These are phyloP conservation scores for Metschnikowia colocasiae DNA, from an alignment of 805 yeast genomes.

Conservation along the genomic window DNA sequence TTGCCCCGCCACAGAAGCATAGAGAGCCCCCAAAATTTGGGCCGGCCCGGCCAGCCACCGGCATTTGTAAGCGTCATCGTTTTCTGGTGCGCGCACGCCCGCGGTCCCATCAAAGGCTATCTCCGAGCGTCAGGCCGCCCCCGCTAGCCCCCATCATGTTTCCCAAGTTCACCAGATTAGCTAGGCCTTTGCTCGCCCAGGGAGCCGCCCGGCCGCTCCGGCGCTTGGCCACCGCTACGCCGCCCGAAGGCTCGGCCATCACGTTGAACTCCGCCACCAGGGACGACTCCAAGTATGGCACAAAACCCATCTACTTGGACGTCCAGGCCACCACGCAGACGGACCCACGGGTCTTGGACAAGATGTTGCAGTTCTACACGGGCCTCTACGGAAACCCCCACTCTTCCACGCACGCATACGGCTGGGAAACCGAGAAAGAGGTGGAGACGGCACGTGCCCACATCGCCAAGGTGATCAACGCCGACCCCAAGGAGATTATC, in stretches of 20 bases:
- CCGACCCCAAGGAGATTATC: constrained; percentile 94
- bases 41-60: too few relatives aligned
- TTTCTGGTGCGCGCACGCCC: constrained; percentile 1
- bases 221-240: constrained; percentile 15
- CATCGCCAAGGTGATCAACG: constrained; percentile 79
- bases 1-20: too few relatives aligned
- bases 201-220: background rate
- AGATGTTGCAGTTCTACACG: constrained; percentile 80
- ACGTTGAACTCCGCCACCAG: constrained; percentile 43
- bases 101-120: background rate
- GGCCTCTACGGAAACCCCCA: constrained; percentile 98
- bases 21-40: too few relatives aligned
- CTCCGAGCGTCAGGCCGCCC: background rate
- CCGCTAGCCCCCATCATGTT: constrained; percentile 2
- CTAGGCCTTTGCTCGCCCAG: constrained; percentile 1
- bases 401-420: constrained; percentile 93
- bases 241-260: constrained; percentile 48
- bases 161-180: constrained; percentile 1
- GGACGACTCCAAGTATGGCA: constrained; percentile 50
- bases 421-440: constrained; percentile 96
- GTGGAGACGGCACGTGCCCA: constrained; percentile 84
- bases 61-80: background rate
- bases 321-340: constrained; percentile 99
- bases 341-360: constrained; percentile 92
- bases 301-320: constrained; percentile 91